These are phyloP conservation scores for Rhododendron simsii DNA, from an alignment of 148 eudicot genomes.

Conservation along the genomic window DNA sequence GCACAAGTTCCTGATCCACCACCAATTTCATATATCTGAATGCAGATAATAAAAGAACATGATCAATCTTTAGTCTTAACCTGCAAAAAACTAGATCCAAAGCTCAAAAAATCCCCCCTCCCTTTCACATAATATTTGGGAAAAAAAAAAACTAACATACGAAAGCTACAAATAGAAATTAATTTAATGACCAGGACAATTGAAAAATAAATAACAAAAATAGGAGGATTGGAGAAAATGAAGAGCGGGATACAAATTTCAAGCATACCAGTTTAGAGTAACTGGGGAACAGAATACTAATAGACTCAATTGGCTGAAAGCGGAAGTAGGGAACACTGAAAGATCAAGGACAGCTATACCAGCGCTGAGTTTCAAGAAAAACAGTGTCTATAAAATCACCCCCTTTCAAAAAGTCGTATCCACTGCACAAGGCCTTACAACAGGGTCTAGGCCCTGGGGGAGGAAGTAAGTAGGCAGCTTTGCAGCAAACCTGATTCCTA, in stretches of 20 bases:
- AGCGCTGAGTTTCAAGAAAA: background rate
- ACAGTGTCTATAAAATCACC: background rate
- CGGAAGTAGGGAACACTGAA: background rate
- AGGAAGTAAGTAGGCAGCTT: background rate
- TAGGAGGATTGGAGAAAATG: background rate
- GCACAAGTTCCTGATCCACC: slow-evolving; percentile 99
- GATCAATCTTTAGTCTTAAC: slow-evolving; percentile 2
- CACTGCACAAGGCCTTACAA: background rate
- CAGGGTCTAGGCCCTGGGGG: background rate
- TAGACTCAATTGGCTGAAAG: slow-evolving; percentile 3
- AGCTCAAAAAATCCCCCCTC: background rate
- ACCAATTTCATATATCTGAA: slow-evolving; percentile 98
- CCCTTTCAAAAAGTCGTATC: background rate
- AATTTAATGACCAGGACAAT: background rate
- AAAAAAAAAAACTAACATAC: slow-evolving; percentile 4
- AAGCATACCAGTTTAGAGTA: background rate
- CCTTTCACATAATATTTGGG: background rate
- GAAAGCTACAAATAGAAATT: background rate
- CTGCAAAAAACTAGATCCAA: slow-evolving; percentile 4
- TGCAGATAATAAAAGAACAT: slow-evolving; percentile 17
- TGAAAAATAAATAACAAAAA: background rate
- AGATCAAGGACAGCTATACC: background rate
- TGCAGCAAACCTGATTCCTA: background rate
- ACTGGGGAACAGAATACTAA: background rate
- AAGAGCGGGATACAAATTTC: background rate